phyloP scores from a whole-genome alignment of 257 asterid genomes.

The Gentiana straminea region DNA sequence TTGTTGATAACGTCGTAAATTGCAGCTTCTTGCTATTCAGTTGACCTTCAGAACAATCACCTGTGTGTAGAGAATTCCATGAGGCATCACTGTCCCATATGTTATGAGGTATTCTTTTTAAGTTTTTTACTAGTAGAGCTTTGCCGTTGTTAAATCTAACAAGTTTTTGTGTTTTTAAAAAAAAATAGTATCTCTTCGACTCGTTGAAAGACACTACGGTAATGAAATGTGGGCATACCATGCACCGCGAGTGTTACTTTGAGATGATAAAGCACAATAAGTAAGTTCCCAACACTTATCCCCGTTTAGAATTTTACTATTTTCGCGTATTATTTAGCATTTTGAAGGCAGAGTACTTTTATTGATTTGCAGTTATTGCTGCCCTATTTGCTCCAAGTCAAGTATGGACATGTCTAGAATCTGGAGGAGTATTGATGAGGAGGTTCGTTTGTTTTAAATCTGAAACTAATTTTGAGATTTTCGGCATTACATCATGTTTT shows the following conservation, averaged over 20 bases:
- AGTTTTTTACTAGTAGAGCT: neutral
- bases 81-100: slow-evolving; percentile 97
- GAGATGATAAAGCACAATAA: slow-evolving; percentile 86
- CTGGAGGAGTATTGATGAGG: slow-evolving; percentile 78
- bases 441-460: slow-evolving; percentile 29
- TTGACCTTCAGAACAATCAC: slow-evolving; percentile 55
- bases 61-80: slow-evolving; percentile 81
- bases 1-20: neutral
- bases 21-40: slow-evolving; percentile 81
- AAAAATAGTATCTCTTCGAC: slow-evolving; percentile 92
- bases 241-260: slow-evolving; percentile 76
- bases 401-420: slow-evolving; percentile 64
- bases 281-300: slow-evolving; percentile 24
- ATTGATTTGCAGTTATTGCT: slow-evolving; percentile 49
- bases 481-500: neutral
- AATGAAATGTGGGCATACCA: slow-evolving; percentile 97
- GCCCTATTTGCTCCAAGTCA: slow-evolving; percentile 90
- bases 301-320: neutral
- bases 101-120: slow-evolving; percentile 59
- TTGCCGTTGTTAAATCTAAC: slow-evolving; percentile 1
- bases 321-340: neutral
- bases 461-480: neutral
- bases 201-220: slow-evolving; percentile 78
- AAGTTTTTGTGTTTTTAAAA: neutral
- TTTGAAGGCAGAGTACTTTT: neutral